Evolutionary conservation across 2,329 filamentous ascomycete genomes (phyloP), one percentile per base, ranked within the genome.

Genomic region (Biscogniauxia sp.): DNA sequence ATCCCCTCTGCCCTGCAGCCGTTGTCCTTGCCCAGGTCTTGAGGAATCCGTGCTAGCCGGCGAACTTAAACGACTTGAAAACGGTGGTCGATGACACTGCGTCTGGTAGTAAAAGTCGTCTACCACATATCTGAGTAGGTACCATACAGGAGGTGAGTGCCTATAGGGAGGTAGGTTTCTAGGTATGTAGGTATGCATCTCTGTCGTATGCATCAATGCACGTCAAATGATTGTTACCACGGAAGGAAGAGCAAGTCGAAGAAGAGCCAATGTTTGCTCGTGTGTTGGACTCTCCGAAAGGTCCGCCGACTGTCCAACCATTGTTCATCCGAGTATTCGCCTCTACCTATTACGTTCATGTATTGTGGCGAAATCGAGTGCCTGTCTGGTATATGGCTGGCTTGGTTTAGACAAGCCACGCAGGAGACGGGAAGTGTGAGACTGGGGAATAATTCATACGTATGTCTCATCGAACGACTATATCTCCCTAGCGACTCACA

Each of bases 171-270:
- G 3, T 32, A 32, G 28, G 28, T 32, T n/a, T n/a, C n/a, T 32
- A 32, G 9, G 28, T 13, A 9, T 3, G 28, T 32, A 32, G 28
- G 28, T 70, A 45, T 45, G 68, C 69, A 68, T 64, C 65, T 66
- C 54, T 64, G 64, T 68, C 67, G 67, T 62, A 68, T 68, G 65
- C 69, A 68, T n/a, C n/a, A n/a, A n/a, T 67, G 65, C 63, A 70
- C 61, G 68, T 67, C 67, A 67, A 66, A 63, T 67, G 55, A 63
- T 61, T 65, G 65, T 67, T 69, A 68, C 69, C 60, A 59, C 52
- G 37, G 37, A 45, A 15, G 15, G 11, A 45, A 9, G 13, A n/a
- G 15, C 37, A 45, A 17, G 37, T 45, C 17, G 11, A 45, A 32
- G 7, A 32, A 32, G 13, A 45, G 15, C 37, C 37, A 45, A 45